phyloP scores from a whole-genome alignment of 2,329 filamentous ascomycete species.

The Emergomyces pasteurianus region DNA sequence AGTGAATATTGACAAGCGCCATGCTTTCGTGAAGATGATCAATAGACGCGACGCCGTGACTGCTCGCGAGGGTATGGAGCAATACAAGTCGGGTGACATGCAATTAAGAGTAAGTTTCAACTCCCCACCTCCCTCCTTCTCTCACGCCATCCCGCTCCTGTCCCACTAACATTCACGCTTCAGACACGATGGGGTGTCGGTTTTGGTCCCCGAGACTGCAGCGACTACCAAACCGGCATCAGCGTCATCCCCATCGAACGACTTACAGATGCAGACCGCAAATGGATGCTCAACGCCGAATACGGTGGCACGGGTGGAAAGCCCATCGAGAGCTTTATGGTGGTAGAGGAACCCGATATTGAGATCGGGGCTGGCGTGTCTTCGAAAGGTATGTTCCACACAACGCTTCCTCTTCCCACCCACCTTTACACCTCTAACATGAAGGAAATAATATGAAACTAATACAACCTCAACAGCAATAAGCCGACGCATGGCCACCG shows the following conservation, averaged over 20 bases:
- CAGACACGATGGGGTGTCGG: conserved; percentile 95
- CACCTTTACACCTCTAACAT: neutral
- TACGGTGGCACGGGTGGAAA: conserved; percentile 84
- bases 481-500: conserved; percentile 40
- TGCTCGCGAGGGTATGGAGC: conserved; percentile 83
- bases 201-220: conserved; percentile 93
- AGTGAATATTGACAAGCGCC: conserved; percentile 93
- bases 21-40: conserved; percentile 98
- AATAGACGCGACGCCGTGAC: conserved; percentile 70
- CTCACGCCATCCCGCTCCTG: neutral
- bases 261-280: conserved; percentile 88
- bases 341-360: conserved; percentile 95
- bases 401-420: neutral
- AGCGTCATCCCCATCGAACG: conserved; percentile 87
- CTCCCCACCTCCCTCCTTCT: neutral
- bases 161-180: conserved; percentile 17
- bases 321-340: conserved; percentile 67
- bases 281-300: conserved; percentile 92
- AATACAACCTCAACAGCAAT: conserved; percentile 28
- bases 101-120: conserved; percentile 52
- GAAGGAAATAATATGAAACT: conserved; percentile 6
- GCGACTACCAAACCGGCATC: conserved; percentile 83
- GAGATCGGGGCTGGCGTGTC: conserved; percentile 96
- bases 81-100: conserved; percentile 57
- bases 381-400: conserved; percentile 56